Evolutionary conservation across 176 grass and related monocot species (phyloP).

Genomic region (Areca catechu): DNA sequence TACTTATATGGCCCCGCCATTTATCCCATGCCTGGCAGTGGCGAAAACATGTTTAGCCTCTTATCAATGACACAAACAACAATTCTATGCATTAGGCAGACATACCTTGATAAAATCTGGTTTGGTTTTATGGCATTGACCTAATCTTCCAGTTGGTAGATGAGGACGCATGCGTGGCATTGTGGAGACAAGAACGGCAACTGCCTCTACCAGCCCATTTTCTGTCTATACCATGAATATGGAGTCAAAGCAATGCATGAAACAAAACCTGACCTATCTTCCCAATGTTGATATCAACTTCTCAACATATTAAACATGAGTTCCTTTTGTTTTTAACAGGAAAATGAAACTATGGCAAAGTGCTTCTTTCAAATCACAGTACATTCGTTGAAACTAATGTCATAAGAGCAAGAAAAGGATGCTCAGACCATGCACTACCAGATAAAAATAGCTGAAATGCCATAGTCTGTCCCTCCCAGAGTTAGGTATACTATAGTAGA

Average conservation of each 20-base stretch:
- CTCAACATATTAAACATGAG: too few species aligned
- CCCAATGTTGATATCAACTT: too few species aligned
- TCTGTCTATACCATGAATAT: slow-evolving; percentile 56
- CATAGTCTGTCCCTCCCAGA: too few species aligned
- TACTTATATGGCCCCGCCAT: slow-evolving; percentile 83
- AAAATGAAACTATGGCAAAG: too few species aligned
- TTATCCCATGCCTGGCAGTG: slow-evolving; percentile 70
- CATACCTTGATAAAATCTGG: slow-evolving; percentile 96
- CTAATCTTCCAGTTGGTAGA: slow-evolving; percentile 58
- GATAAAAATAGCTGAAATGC: too few species aligned
- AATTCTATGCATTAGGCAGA: slow-evolving; percentile 10
- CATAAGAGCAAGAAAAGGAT: too few species aligned
- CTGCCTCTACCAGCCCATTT: slow-evolving; percentile 96
- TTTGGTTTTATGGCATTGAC: slow-evolving; percentile 76
- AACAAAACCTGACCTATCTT: background rate
- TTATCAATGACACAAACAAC: slow-evolving; percentile 19
- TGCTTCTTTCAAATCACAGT: too few species aligned
- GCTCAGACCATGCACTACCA: too few species aligned
- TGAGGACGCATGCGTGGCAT: slow-evolving; percentile 77
- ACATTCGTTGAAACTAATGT: too few species aligned
- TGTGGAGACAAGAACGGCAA: slow-evolving; percentile 73
- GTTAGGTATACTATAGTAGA: too few species aligned
- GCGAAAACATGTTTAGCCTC: slow-evolving; percentile 15
- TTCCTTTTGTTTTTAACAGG: too few species aligned
- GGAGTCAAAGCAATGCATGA: background rate